phyloP scores from a whole-genome alignment of 192 early-diverging fungal genomes.

The Backusella luteola region DNA sequence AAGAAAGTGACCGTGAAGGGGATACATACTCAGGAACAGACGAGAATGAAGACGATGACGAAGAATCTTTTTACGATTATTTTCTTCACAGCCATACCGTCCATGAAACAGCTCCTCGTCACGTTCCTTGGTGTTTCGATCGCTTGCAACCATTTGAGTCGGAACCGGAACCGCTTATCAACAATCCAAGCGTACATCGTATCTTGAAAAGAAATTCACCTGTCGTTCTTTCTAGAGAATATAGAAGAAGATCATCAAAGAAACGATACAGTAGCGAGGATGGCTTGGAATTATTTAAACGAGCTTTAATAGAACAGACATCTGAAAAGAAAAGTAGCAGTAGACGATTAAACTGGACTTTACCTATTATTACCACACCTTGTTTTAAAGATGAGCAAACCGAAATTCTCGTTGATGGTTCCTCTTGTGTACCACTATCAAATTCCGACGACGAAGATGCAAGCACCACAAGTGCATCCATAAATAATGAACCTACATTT shows the following conservation, averaged over 20 bases:
- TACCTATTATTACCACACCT: conserved; percentile 25
- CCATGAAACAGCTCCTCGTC: conserved; percentile 36
- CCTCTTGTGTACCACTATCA: conserved; percentile 4
- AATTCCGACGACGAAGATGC: conserved; percentile 11
- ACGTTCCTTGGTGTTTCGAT: conserved; percentile 46
- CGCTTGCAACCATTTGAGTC: conserved; percentile 49
- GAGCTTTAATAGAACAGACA: conserved; percentile 21
- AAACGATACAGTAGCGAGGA: conserved; percentile 16
- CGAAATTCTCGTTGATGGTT: conserved; percentile 20
- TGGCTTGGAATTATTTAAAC: conserved; percentile 21
- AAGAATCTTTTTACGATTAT: conserved; percentile 9
- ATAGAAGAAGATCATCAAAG: conserved; percentile 24
- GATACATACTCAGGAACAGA: conserved; percentile 9
- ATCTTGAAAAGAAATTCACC: conserved; percentile 44
- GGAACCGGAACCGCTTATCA: conserved; percentile 46
- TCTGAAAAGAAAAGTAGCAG: conserved; percentile 5
- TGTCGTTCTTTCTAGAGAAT: conserved; percentile 51
- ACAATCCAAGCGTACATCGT: conserved; percentile 41
- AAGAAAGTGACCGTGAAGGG: not conserved
- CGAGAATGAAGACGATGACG: not conserved
- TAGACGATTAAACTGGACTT: conserved; percentile 29
- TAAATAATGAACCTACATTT: not conserved
- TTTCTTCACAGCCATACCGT: conserved; percentile 16
- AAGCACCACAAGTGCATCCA: not conserved
- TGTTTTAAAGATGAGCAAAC: conserved; percentile 26